Conservation (phyloP, 352 stramenopile species). For the Saprolegnia diclina region DNA sequence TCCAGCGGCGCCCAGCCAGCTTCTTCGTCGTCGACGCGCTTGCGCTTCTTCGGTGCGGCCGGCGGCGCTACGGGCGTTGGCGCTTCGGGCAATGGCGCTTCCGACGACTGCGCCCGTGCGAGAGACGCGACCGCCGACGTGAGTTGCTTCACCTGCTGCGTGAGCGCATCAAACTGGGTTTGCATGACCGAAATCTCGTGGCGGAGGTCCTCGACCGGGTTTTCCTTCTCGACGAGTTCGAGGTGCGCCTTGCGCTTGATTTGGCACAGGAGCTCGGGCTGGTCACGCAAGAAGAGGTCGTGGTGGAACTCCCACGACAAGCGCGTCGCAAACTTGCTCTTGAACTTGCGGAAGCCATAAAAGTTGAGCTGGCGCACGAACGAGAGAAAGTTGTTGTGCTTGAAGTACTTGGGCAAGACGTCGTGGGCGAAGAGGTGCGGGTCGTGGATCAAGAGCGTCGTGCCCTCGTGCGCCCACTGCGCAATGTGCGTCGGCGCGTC, state of each 20-base stretch:
- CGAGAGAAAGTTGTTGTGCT: slow-evolving; percentile 41
- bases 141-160: slow-evolving; percentile 1
- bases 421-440: slow-evolving; percentile 18
- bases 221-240: slow-evolving; percentile 14
- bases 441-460: slow-evolving; percentile 28
- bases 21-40: background rate
- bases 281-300: slow-evolving; percentile 29
- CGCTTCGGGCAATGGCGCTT: too few species aligned
- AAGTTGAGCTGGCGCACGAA: slow-evolving; percentile 53
- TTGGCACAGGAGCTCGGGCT: slow-evolving; percentile 31
- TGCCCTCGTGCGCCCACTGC: slow-evolving; percentile 29
- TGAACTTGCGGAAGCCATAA: slow-evolving; percentile 28
- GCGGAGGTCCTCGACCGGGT: background rate
- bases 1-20: slow-evolving; percentile 3
- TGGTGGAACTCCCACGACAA: slow-evolving; percentile 35
- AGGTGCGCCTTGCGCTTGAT: slow-evolving; percentile 27
- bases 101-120: background rate
- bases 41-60: background rate
- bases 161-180: slow-evolving; percentile 17
- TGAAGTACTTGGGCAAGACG: slow-evolving; percentile 38
- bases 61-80: too few species aligned
- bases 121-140: background rate
- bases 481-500: slow-evolving; percentile 18
- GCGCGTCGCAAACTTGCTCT: slow-evolving; percentile 11
- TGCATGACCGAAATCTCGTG: slow-evolving; percentile 18